phyloP scores from a whole-genome alignment of 2,329 filamentous ascomycete genomes.

The Talaromyces atroroseus region DNA sequence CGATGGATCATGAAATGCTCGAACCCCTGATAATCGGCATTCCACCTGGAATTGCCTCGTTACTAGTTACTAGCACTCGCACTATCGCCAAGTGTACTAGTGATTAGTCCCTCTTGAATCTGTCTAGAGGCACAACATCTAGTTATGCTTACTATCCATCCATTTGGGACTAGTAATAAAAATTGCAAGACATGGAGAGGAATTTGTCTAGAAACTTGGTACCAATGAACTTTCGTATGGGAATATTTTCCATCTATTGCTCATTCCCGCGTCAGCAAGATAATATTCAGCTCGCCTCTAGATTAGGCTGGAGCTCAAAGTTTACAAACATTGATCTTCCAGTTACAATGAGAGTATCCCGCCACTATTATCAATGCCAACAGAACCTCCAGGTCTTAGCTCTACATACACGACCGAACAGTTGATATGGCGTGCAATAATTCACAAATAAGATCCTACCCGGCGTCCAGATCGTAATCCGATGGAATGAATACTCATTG shows the following conservation, averaged over 20 bases:
- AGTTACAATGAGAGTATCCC: not conserved
- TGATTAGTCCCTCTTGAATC: not conserved
- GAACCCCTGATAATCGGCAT: not conserved
- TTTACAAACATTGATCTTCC: not conserved
- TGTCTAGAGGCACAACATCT: not conserved
- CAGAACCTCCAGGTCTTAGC: not conserved
- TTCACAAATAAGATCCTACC: conserved; percentile 3
- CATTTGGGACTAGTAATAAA: conserved; percentile 2
- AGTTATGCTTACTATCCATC: not conserved
- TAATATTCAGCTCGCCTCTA: conserved; percentile 2
- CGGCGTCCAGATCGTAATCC: conserved; percentile 2
- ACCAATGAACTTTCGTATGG: not conserved
- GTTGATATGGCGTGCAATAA: not conserved
- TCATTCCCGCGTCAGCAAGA: not conserved
- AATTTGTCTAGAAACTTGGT: not conserved
- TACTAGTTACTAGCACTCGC: not conserved
- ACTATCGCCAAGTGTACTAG: not conserved
- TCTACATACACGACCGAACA: not conserved
- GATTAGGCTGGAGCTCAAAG: not conserved
- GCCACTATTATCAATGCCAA: not conserved
- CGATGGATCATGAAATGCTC: conserved; percentile 4
- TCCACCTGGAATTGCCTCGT: not conserved
- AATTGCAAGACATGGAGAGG: not conserved
- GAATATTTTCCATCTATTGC: not conserved
- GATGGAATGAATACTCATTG: not conserved